Base-by-base conservation (phyloP, 1,284 basidiomycete species). In the Ganoderma boninense region DNA sequence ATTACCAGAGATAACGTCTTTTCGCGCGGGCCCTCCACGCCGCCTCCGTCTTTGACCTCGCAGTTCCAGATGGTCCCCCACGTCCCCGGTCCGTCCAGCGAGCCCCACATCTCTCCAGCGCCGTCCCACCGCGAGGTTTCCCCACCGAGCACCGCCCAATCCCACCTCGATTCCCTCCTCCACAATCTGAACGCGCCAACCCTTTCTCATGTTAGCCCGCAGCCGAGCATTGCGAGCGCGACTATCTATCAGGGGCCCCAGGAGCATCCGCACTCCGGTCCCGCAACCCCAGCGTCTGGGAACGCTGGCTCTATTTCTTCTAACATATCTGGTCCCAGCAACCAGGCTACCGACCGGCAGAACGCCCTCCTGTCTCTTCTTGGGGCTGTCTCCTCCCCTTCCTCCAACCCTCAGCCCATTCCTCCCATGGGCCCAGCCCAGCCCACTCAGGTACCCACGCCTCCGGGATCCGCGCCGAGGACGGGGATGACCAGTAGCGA, bases 361-460 rank as follows among this genome's bases (percentile, higher is more conserved):
- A 92, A 87, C 76, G 91, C 92, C 1, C 84, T 95, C 54, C 82
- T 95, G 66, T 90, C 90, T 71, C 83, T 95, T 49, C 84, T 94
- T 46, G 86, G 90, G 62, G 75, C 80, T 52, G 82, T 81, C 46
- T 76, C 79, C 63, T 74, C 77, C 69, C 84, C 85, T 64, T 81
- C 84, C 43, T 80, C 86, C 0, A 78, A 79, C 78, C 77, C 59
- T 73, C 87, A 71, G 69, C 80, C 69, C 56, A 76, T 74, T 74
- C 74, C 75, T 71, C 71, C 65, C 77, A 69, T 77, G 23, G 77
- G 76, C 29, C 81, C 80, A 38, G 77, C 82, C 68, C 75, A 77
- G 42, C 84, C 85, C 26, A 89, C 89, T 76, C 90, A 92, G 78
- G 82, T 91, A 60, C 89, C 91, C 32, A 90, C 90, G 0, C 91